Base-by-base conservation (phyloP, 345 rosid species). In the Pelargonium nanum region DNA sequence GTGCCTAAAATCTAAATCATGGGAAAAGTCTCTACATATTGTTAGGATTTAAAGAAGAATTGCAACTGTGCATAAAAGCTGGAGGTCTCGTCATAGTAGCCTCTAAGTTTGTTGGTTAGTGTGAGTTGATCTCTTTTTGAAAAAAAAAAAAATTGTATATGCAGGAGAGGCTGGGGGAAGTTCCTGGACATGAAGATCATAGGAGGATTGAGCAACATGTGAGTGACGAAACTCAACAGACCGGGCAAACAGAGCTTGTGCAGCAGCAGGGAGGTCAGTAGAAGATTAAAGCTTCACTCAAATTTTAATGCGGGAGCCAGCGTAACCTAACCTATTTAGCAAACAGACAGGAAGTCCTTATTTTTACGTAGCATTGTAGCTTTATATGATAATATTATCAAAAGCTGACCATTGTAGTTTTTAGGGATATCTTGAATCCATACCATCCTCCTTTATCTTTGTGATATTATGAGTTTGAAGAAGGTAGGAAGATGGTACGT, bases 141-240 rank as follows among this genome's bases (percentile, higher is more conserved):
- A 20, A 22, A 8, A 30, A 20, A 22, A 8, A 65, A 57, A 60
- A 63, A 26, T 56, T 50, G 40, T 45, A 48, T 40, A 48, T 77
- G 76, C 81, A 91, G 98, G 95, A 83, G 69, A 89, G 81, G 63
- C 85, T 91, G 19, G 80, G 80, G 61, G 83, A 88, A 68, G 59
- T 71, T 69, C 81, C 87, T 25, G 64, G 65, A 24, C 80, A 71
- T 2, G 92, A 83, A 70, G 88, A 79, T 53, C 69, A 59, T 22
- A 77, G 73, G 65, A 67, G 75, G 28, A 75, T 75, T 19, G 82
- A 72, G 58, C 82, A 78, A 70, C 65, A 71, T 50, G 55, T 63
- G 61, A 76, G 63, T 72, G 66, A 70, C 1, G 86, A 81, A 44
- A 28, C 74, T 44, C 74, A 66, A 34, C 66, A 70, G 68, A 66